These are phyloP conservation scores for Penicillium sp. DNA, from an alignment of 2,329 filamentous ascomycete genomes.

Conservation along the genomic window DNA sequence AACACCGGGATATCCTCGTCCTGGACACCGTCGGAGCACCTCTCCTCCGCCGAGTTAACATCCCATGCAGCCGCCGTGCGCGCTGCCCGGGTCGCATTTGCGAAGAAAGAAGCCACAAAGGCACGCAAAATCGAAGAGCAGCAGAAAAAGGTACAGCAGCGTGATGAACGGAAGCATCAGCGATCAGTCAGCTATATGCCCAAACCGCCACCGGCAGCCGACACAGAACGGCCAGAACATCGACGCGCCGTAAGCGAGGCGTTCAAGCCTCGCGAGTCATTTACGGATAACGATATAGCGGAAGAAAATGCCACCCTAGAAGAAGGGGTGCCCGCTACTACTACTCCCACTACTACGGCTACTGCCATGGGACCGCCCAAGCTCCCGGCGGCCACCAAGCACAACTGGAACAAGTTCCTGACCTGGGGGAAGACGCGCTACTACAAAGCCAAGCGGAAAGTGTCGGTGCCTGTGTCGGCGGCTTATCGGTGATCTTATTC, in stretches of 20 bases:
- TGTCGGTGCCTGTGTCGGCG: conserved; percentile 19
- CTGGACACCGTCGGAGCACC: conserved; percentile 30
- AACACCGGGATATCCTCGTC: conserved; percentile 6
- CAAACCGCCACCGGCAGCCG: conserved; percentile 16
- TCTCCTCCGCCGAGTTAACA: conserved; percentile 48
- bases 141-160: conserved; percentile 46
- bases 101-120: conserved; percentile 57
- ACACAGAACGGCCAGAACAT: conserved; percentile 22
- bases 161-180: conserved; percentile 38
- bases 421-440: conserved; percentile 56
- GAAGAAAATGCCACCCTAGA: not conserved
- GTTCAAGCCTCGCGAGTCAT: not conserved
- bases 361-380: not conserved
- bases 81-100: conserved; percentile 54
- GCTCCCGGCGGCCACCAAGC: conserved; percentile 15
- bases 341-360: not conserved
- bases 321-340: not conserved
- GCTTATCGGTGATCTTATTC: not conserved
- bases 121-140: conserved; percentile 53
- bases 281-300: not conserved
- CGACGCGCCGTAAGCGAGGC: conserved; percentile 8
- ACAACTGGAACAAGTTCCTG: conserved; percentile 52
- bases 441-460: conserved; percentile 45
- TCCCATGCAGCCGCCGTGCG: conserved; percentile 55
- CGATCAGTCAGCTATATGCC: conserved; percentile 28